phyloP scores from a whole-genome alignment of 2,329 filamentous ascomycete genomes.

The Clarireedia hainanense region DNA sequence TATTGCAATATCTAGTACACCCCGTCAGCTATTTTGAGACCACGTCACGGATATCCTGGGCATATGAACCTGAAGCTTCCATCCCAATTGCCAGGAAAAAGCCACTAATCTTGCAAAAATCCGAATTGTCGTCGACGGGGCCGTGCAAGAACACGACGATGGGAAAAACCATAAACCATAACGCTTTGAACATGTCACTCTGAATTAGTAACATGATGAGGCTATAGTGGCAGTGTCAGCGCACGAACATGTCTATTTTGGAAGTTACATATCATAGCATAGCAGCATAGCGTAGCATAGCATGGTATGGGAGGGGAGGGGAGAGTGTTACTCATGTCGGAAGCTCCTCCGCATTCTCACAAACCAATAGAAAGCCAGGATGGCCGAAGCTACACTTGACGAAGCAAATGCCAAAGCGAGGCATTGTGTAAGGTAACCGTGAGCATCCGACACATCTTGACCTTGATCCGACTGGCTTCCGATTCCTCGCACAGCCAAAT shows the following conservation, averaged over 20 bases:
- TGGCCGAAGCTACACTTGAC: slow-evolving; percentile 48
- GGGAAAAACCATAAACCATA: slow-evolving; percentile 61
- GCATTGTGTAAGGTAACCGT: slow-evolving; percentile 24
- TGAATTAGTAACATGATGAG: slow-evolving; percentile 68
- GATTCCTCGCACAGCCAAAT: slow-evolving; percentile 4
- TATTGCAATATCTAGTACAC: slow-evolving; percentile 52
- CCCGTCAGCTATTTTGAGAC: not conserved
- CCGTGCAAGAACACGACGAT: slow-evolving; percentile 48
- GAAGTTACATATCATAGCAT: not conserved
- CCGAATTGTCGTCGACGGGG: slow-evolving; percentile 40
- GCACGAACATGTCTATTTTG: not conserved
- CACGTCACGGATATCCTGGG: not conserved
- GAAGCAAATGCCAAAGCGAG: slow-evolving; percentile 34
- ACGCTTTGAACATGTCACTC: slow-evolving; percentile 62
- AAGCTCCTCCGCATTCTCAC: slow-evolving; percentile 65
- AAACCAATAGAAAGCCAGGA: slow-evolving; percentile 63
- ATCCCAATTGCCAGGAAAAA: slow-evolving; percentile 61
- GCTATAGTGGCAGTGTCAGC: slow-evolving; percentile 33
- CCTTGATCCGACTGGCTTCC: slow-evolving; percentile 10
- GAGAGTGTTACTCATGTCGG: slow-evolving; percentile 53
- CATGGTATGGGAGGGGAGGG: not conserved
- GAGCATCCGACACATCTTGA: slow-evolving; percentile 9
- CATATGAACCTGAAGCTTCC: slow-evolving; percentile 48
- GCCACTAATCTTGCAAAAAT: slow-evolving; percentile 60
- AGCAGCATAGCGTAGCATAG: not conserved